Evolutionary conservation across 345 rosid genomes (phyloP), one percentile per base, ranked within the genome.

Genomic region (Microcos paniculata): DNA sequence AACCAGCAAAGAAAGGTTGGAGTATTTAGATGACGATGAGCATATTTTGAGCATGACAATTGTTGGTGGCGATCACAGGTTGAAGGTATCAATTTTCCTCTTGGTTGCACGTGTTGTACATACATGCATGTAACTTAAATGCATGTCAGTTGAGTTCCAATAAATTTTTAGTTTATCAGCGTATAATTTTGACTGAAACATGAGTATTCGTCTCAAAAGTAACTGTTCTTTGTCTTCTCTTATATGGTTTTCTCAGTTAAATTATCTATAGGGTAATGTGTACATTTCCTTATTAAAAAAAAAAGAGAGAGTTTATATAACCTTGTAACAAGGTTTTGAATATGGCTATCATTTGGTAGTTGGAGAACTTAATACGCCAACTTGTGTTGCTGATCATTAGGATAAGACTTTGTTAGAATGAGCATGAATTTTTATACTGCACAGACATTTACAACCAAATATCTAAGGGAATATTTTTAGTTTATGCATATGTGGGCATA

Each of bases 11-110:
- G 95, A 92, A 87, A 84, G 92, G 69, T 81, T 90, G 53, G 97
- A 90, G 74, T 85, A 87, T 45, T 90, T 92, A 56, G 93, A 92
- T 56, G 97, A 92, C 13, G 84, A 90, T 72, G 90, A 89, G 71
- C 97, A 92, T 77, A 84, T 92, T 43, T 92, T 90, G 62, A 89
- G 91, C 33, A 77, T 92, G 84, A 81, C 82, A 53, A 89, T 92
- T 67, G 84, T 92, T 64, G 97, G 95, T 75, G 97, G 97, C 42
- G 95, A 92, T 87, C 97, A 92, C 75, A 84, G 91, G 76, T 92
- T 90, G 58, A 89, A 81, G 93, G 97, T 90, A 82, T 72, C 21
- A 42, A 70, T 28, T 45, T 33, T 28, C 26, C 8, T 16, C 57
- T 23, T 61, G 62, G 72, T 70, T 58, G 48, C 18, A 53, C 43